These are phyloP conservation scores for Cytospora paraplurivora DNA, from an alignment of 2,329 filamentous ascomycete genomes.

Conservation along the genomic window DNA sequence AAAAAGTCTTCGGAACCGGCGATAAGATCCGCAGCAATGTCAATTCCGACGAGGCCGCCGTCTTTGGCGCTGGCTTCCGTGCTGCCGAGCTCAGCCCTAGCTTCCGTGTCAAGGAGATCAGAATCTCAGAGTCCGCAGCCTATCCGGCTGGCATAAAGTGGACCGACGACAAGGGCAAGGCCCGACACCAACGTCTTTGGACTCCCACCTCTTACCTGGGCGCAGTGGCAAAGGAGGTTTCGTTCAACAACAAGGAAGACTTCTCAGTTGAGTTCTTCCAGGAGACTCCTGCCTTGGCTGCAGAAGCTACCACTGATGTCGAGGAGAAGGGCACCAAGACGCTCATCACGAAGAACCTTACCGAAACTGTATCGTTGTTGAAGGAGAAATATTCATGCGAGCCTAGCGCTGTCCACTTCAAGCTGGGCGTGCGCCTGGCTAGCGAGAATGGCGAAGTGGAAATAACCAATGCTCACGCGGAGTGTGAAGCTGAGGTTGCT, in stretches of 20 bases:
- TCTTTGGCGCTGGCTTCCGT: constrained; percentile 93
- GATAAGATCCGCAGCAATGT: constrained; percentile 90
- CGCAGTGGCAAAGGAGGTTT: constrained; percentile 76
- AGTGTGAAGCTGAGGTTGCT: constrained; percentile 76
- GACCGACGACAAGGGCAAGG: constrained; percentile 67
- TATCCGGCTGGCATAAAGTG: constrained; percentile 79
- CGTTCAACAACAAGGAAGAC: constrained; percentile 80
- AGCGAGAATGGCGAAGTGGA: constrained; percentile 78
- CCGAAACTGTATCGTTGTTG: constrained; percentile 75
- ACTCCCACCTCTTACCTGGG: constrained; percentile 75
- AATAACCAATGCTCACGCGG: constrained; percentile 72
- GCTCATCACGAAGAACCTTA: constrained; percentile 82
- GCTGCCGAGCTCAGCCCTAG: constrained; percentile 89
- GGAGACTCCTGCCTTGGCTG: constrained; percentile 53
- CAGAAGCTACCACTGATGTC: constrained; percentile 43
- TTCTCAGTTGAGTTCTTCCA: constrained; percentile 82
- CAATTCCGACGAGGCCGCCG: constrained; percentile 94
- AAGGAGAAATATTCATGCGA: constrained; percentile 78
- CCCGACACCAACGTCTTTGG: constrained; percentile 81
- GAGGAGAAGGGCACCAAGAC: constrained; percentile 64
- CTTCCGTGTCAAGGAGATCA: constrained; percentile 97
- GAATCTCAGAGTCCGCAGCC: constrained; percentile 72
- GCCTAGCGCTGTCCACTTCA: constrained; percentile 75
- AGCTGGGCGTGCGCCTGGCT: constrained; percentile 73
- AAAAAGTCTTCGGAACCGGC: constrained; percentile 69